Conservation (phyloP, 1,284 basidiomycete species). For the Leccinum angustisporum region DNA sequence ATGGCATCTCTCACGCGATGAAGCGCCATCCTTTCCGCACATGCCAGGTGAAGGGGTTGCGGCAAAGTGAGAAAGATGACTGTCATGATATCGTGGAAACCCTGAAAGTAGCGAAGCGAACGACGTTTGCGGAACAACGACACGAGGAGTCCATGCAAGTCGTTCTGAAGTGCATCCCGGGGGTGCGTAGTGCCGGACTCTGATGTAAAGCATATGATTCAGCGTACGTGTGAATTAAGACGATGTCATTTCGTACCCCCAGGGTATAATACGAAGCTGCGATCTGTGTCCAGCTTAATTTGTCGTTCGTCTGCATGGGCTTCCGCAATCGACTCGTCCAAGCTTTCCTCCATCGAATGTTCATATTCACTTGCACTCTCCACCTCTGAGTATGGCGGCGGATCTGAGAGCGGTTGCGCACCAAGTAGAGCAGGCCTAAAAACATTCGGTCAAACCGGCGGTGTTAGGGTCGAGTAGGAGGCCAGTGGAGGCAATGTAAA, state of each 20-base stretch:
- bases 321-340: conserved; percentile 14
- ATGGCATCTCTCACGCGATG: conserved; percentile 87
- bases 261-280: conserved; percentile 88
- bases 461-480: neutral
- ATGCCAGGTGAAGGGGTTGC: conserved; percentile 52
- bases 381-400: conserved; percentile 32
- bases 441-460: conserved; percentile 11
- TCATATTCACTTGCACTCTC: conserved; percentile 7
- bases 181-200: conserved; percentile 20
- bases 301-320: conserved; percentile 80
- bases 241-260: conserved; percentile 38
- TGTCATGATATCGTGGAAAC: conserved; percentile 91
- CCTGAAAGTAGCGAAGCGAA: conserved; percentile 86
- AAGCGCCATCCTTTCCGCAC: conserved; percentile 73
- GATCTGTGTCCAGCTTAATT: conserved; percentile 82
- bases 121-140: conserved; percentile 73
- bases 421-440: conserved; percentile 27
- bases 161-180: conserved; percentile 55
- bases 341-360: conserved; percentile 6
- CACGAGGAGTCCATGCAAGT: conserved; percentile 74
- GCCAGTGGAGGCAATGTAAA: conserved; percentile 22
- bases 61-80: conserved; percentile 84
- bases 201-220: conserved; percentile 25
- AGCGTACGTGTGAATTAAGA: conserved; percentile 10
- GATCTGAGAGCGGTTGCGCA: conserved; percentile 26